Conservation (phyloP, 2,329 filamentous ascomycete genomes). For the Aspergillus intermedius region DNA sequence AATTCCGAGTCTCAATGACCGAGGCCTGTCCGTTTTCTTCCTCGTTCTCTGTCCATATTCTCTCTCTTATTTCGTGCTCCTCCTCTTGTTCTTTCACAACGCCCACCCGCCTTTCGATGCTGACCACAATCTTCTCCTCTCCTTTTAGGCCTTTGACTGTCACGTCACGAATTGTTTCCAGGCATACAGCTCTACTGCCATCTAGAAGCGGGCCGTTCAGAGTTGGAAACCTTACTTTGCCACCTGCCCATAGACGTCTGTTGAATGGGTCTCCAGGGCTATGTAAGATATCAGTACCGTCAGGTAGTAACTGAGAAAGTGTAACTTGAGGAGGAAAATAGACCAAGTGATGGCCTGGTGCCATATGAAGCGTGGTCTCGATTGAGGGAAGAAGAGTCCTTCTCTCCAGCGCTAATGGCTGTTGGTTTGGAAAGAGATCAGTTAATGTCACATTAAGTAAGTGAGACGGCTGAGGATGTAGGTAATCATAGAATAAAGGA, state of each 20-base stretch:
- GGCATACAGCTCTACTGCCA: conserved; percentile 35
- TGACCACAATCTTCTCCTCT: conserved; percentile 55
- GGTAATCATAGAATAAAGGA: conserved; percentile 48
- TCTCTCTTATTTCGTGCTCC: conserved; percentile 28
- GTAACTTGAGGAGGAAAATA: conserved; percentile 73
- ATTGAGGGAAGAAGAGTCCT: conserved; percentile 32
- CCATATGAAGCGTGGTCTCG: conserved; percentile 20
- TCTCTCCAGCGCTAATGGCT: conserved; percentile 17
- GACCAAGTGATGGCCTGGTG: conserved; percentile 67
- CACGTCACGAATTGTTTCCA: conserved; percentile 45
- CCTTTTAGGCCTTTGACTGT: conserved; percentile 45
- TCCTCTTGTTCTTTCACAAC: conserved; percentile 31
- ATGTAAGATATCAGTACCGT: conserved; percentile 79
- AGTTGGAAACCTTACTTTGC: conserved; percentile 53
- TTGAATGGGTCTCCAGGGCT: conserved; percentile 65
- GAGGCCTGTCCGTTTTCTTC: conserved; percentile 37
- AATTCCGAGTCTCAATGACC: conserved; percentile 53
- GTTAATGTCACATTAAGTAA: conserved; percentile 59
- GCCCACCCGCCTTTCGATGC: conserved; percentile 50
- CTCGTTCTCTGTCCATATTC: conserved; percentile 40
- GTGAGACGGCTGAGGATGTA: conserved; percentile 57
- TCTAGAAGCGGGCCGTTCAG: conserved; percentile 24
- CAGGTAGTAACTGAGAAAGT: conserved; percentile 58
- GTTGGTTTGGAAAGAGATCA: conserved; percentile 45
- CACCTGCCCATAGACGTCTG: conserved; percentile 84